Base-by-base conservation (phyloP, 2,329 filamentous ascomycete species). In the Xylaria sp. region DNA sequence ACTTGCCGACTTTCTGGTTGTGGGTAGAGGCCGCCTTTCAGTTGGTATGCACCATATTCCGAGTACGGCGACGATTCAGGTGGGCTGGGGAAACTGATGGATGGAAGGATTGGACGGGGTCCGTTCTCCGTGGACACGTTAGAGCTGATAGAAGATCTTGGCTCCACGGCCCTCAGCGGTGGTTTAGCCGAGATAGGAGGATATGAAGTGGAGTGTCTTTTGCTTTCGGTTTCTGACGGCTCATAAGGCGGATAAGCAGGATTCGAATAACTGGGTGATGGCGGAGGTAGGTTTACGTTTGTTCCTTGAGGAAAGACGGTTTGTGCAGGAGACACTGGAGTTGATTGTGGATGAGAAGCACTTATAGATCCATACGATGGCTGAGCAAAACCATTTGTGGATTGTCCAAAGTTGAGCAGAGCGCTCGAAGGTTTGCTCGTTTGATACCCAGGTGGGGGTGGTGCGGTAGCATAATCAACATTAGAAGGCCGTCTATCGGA, bases 321-420 rank as follows among this genome's bases (percentile, higher is more conserved):
- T 32, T 75, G 74, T 4, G 75, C 75, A 41, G 76, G 76, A 57
- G 76, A 77, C 1, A 76, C 76, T 1, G 76, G 76, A 3, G 76
- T 75, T 0, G 76, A 77, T 50, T 76, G 75, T 15, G 72, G 68
- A 13, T 72, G 68, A 1, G 73, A 72, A 32, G 66, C 59, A 18
- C 70, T 66, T 18, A 74, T 67, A 7, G 76, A 72, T 15, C 70
- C 75, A 32, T 74, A 77, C 43, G 74, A 76, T 58, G 74, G 75
- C 43, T 76, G 74, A 32, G 73, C 73, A 60, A 77, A 74, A 4
- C 57, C 53, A 48, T 52, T 65, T 2, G 70, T 67, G 25, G 70
- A 9, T 39, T 74, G 74, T 18, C 71, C 73, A 45, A 77, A 77
- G 34, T 76, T 77, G 9, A 76, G 68, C 65, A 76, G 68, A 10